These are phyloP conservation scores for Oidiodendron maius DNA, from an alignment of 495 filamentous ascomycete species.

Conservation along the genomic window DNA sequence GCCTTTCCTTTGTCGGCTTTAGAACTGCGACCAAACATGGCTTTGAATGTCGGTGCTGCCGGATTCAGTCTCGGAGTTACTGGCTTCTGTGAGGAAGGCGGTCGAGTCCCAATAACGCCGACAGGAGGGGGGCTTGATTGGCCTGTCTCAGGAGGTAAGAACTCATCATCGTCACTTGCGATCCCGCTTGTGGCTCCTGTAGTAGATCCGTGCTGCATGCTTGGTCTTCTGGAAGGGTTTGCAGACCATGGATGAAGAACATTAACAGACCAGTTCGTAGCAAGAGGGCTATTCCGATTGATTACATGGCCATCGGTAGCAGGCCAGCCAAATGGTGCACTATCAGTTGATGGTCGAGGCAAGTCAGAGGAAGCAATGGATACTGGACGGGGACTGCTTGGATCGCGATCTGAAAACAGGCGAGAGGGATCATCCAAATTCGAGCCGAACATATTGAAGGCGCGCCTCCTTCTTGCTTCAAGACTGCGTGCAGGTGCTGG, in stretches of 20 bases:
- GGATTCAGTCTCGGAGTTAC: slow-evolving; percentile 56
- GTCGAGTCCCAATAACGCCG: slow-evolving; percentile 26
- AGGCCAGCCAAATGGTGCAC: slow-evolving; percentile 58
- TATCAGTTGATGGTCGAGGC: slow-evolving; percentile 76
- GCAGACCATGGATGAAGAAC: slow-evolving; percentile 43
- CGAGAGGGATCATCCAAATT: slow-evolving; percentile 48
- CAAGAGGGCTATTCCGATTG: slow-evolving; percentile 48
- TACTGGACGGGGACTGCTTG: slow-evolving; percentile 66
- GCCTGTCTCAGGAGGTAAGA: slow-evolving; percentile 11
- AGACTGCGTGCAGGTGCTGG: slow-evolving; percentile 37
- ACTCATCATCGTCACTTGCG: slow-evolving; percentile 23
- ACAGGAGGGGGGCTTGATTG: slow-evolving; percentile 21
- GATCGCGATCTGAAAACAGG: slow-evolving; percentile 51
- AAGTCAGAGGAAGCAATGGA: slow-evolving; percentile 78
- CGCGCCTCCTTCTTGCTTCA: slow-evolving; percentile 25
- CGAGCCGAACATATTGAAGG: slow-evolving; percentile 57
- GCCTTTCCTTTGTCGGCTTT: slow-evolving; percentile 13
- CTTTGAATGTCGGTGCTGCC: slow-evolving; percentile 53
- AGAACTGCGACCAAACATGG: slow-evolving; percentile 30
- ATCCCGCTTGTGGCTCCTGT: slow-evolving; percentile 20
- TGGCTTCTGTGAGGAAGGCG: slow-evolving; percentile 19
- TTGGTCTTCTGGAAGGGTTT: slow-evolving; percentile 48
- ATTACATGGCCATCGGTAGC: slow-evolving; percentile 42
- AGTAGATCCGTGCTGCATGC: slow-evolving; percentile 50
- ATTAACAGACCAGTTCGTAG: slow-evolving; percentile 48